Base-by-base conservation (phyloP, 2,329 filamentous ascomycete species). In the Botrytis pseudocinerea region DNA sequence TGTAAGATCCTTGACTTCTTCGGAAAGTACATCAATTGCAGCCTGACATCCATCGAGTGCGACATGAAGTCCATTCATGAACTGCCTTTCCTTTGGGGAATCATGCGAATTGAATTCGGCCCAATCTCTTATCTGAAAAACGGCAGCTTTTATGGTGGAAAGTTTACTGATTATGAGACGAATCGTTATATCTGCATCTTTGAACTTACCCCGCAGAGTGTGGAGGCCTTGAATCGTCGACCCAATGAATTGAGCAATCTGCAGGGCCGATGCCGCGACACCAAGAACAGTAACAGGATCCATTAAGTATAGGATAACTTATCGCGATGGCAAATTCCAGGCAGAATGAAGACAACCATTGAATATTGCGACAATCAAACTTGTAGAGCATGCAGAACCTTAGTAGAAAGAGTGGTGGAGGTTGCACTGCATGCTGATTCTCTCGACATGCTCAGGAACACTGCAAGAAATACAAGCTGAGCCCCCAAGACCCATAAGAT, bases 11-110 rank as follows among this genome's bases (percentile, higher is more conserved):
- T 71, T 65, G n/a, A 83, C 80, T 71, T 83, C 80, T 28, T 80
- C 78, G 6, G 77, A 77, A n/a, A 83, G 76, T 35, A 80, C 78
- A 69, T 82, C 80, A 80, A 83, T 82, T 64, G 81, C 78, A 12
- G 78, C 78, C 40, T 78, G 78, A 70, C 82, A 82, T 44, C 82
- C 81, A 35, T 81, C 80, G 44, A 82, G 77, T 12, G 82, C 79
- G 57, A 82, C 78, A 46, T 80, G 74, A 70, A 83, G 74, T 12
- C 78, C 79, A 46, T 79, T 74, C 46, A 79, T 74, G 63, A 80
- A 80, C 42, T 80, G 78, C 8, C 75, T 74, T 59, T 80, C 77
- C 44, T 78, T 76, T 1, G 78, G 73, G 32, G 77, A 71, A 48
- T 70, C 63, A n/a, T 66, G 40, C 22, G 65, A 73, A 70, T 72